phyloP scores from a whole-genome alignment of 345 rosid genomes.

The Pugionium dolabratum region DNA sequence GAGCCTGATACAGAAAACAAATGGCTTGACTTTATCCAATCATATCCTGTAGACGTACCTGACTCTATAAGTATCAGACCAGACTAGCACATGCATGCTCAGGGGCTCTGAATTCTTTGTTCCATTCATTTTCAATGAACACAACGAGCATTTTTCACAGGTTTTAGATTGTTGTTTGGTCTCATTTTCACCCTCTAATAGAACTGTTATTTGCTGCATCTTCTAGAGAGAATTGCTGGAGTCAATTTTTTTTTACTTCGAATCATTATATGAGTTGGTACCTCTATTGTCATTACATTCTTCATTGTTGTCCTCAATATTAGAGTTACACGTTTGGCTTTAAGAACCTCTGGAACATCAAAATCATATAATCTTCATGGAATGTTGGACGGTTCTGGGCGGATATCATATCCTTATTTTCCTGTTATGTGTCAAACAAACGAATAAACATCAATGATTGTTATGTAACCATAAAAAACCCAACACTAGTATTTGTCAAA shows the following conservation, averaged over 20 bases:
- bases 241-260: neutral
- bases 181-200: conserved; percentile 16
- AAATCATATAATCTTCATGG: conserved; percentile 23
- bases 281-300: conserved; percentile 21
- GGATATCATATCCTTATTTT: conserved; percentile 25
- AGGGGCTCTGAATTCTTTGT: conserved; percentile 13
- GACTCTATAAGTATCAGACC: conserved; percentile 29
- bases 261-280: conserved; percentile 17
- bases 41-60: conserved; percentile 44
- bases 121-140: conserved; percentile 20
- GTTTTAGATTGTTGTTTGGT: conserved; percentile 25
- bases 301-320: conserved; percentile 21
- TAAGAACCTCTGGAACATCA: conserved; percentile 29
- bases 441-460: conserved; percentile 19
- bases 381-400: conserved; percentile 11
- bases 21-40: conserved; percentile 51
- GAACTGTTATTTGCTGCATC: neutral
- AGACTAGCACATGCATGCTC: conserved; percentile 1
- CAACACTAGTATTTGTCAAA: conserved; percentile 2
- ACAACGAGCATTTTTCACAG: conserved; percentile 19
- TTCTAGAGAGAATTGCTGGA: neutral
- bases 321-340: neutral
- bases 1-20: conserved; percentile 41
- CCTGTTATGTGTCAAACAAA: conserved; percentile 28
- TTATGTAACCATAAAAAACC: conserved; percentile 2